Base-by-base conservation (phyloP, 306 rosid genomes). In the Sicyos baderoa region DNA sequence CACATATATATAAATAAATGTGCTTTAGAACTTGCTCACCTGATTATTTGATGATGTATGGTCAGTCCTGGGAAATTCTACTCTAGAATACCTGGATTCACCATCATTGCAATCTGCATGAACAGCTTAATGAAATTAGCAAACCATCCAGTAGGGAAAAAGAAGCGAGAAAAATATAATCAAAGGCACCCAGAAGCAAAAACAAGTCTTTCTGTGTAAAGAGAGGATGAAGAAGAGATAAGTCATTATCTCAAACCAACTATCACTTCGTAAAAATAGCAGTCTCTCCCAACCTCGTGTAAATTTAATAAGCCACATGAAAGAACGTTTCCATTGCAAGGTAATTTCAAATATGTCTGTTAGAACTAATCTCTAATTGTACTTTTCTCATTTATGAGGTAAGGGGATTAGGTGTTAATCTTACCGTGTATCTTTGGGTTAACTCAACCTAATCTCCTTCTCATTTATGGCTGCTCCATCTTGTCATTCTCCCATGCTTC, bases 61-160 rank as follows among this genome's bases (percentile, higher is more conserved):
- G 72, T 86, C 88, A 55, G 82, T 80, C 76, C 86, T 74, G 0
- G 91, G 95, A 61, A 89, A 68, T 77, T 76, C 88, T 53, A 79
- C 74, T 76, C 84, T 84, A 45, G 95, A 89, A 81, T 84, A 84
- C 68, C 78, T 82, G 64, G 95, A 80, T 76, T 82, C 90, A 74
- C 87, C 95, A 77, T 84, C 78, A 76, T 51, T 84, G 79, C 81
- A 78, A 77, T 80, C 97, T 91, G 74, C 83, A 76, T 19, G 53
- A 44, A 27, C 13, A 8, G 45, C 48, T 75, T 27, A 57, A 47
- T 64, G 40, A 68, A 47, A 42, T n/a, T 50, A 63, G 60, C 70
- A 32, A 19, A 32, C 52, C 50, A 18, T 54, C 58, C 17, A 35
- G 40, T 32, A 14, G n/a, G 25, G 70, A 75, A 50, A 37, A 76